Conservation (phyloP, 2,329 filamentous ascomycete genomes). For the Botrytis porri region DNA sequence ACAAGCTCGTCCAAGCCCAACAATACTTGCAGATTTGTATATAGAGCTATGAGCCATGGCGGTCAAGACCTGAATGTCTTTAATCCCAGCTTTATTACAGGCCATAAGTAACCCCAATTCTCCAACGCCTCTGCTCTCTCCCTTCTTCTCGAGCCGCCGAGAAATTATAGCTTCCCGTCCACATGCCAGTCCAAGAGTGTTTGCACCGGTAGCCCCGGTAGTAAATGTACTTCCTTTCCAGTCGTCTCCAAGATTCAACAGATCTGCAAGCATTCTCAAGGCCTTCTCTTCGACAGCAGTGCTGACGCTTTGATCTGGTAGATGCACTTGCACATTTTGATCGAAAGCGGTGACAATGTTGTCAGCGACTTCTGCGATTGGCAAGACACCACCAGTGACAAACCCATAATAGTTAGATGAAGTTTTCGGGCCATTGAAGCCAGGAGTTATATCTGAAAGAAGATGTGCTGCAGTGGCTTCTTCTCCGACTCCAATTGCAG, state of each 20-base stretch:
- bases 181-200: constrained; percentile 63
- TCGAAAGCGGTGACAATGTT: constrained; percentile 78
- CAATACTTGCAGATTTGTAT: constrained; percentile 75
- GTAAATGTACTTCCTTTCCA: constrained; percentile 80
- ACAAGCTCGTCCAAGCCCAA: constrained; percentile 70
- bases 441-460: constrained; percentile 44
- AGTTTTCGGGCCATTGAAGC: constrained; percentile 37
- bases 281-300: constrained; percentile 75
- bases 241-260: constrained; percentile 58
- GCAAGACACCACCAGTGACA: constrained; percentile 77
- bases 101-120: constrained; percentile 68
- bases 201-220: constrained; percentile 67
- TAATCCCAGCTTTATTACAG: constrained; percentile 60
- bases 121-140: constrained; percentile 51
- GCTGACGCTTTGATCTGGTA: constrained; percentile 70
- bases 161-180: constrained; percentile 66
- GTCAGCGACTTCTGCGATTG: constrained; percentile 77
- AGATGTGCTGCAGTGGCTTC: constrained; percentile 45
- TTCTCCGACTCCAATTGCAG: constrained; percentile 44
- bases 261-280: constrained; percentile 63
- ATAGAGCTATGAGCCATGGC: constrained; percentile 82
- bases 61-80: constrained; percentile 72
- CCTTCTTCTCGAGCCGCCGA: constrained; percentile 37
- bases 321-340: constrained; percentile 80
- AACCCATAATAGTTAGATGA: constrained; percentile 72